Conservation (phyloP, 495 filamentous ascomycete species). For the Usnea hakonensis region DNA sequence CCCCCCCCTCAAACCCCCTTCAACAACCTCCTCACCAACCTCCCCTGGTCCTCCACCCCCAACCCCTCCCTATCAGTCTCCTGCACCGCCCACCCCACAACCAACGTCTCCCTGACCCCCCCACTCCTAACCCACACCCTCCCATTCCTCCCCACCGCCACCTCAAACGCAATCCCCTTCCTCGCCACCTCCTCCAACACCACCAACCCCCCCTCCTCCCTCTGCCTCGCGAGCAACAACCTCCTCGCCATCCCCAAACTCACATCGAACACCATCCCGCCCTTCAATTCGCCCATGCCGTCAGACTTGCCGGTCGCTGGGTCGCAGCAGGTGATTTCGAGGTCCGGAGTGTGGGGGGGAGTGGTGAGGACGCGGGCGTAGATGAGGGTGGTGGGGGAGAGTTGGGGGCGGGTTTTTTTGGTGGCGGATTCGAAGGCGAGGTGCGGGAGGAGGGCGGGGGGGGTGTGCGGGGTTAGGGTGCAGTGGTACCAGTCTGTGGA, state of each 20-base stretch:
- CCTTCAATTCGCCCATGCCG: slow-evolving; percentile 75
- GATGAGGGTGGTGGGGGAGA: slow-evolving; percentile 66
- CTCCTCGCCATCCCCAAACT: slow-evolving; percentile 73
- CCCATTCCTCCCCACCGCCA: slow-evolving; percentile 90
- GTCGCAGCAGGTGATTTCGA: slow-evolving; percentile 84
- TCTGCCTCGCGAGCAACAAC: slow-evolving; percentile 56
- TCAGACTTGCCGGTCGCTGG: slow-evolving; percentile 80
- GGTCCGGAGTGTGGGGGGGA: slow-evolving; percentile 73
- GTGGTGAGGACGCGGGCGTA: slow-evolving; percentile 74
- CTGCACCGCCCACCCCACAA: slow-evolving; percentile 71
- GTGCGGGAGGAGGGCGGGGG: slow-evolving; percentile 71
- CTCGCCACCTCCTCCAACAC: slow-evolving; percentile 78
- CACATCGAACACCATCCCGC: slow-evolving; percentile 81
- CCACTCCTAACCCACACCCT: slow-evolving; percentile 82
- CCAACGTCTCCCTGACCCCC: slow-evolving; percentile 57
- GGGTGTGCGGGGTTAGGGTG: slow-evolving; percentile 58
- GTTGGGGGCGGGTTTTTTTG: slow-evolving; percentile 80
- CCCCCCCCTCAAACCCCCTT: slow-evolving; percentile 24
- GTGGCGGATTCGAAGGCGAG: slow-evolving; percentile 85
- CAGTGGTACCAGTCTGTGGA: slow-evolving; percentile 69
- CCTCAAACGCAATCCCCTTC: slow-evolving; percentile 78
- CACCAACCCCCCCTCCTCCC: slow-evolving; percentile 56
- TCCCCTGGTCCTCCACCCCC: slow-evolving; percentile 66
- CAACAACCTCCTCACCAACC: slow-evolving; percentile 63
- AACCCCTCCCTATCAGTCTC: slow-evolving; percentile 65